phyloP scores from a whole-genome alignment of 179 eudicot genomes.

The Amaranthus tricolor region DNA sequence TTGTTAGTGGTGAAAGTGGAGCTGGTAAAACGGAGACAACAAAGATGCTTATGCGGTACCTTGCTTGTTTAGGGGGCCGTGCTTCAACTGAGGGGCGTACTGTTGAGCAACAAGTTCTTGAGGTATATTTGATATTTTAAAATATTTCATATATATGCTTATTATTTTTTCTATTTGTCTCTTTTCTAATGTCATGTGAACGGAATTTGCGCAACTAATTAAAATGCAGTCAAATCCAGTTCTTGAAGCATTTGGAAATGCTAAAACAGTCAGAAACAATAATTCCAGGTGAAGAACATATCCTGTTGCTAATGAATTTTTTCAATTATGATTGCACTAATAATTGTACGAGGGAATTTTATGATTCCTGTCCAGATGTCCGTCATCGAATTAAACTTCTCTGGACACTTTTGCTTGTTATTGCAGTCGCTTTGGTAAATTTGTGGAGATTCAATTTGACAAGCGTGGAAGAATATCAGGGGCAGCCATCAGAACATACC shows the following conservation, averaged over 20 bases:
- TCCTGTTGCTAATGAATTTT: conserved; percentile 14
- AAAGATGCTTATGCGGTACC: conserved; percentile 97
- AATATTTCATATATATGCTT: background rate
- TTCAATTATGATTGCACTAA: background rate
- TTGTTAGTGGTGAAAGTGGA: conserved; percentile 99
- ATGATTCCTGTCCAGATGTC: background rate
- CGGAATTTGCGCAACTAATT: conserved; percentile 10
- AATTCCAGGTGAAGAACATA: conserved; percentile 68
- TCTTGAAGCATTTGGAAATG: conserved; percentile 97
- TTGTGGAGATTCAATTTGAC: conserved; percentile 98
- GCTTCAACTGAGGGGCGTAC: conserved; percentile 96
- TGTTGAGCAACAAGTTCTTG: conserved; percentile 99
- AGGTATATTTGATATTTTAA: conserved; percentile 48
- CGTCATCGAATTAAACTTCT: conserved; percentile 20
- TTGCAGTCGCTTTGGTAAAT: conserved; percentile 97
- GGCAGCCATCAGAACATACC: conserved; percentile 97
- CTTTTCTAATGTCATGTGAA: background rate
- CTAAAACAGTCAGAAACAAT: conserved; percentile 92
- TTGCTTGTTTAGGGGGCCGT: conserved; percentile 95
- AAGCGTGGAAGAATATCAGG: conserved; percentile 98
- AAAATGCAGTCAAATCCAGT: conserved; percentile 92
- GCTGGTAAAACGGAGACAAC: conserved; percentile 99
- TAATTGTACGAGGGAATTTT: background rate
- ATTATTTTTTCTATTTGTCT: background rate
- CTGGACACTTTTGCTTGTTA: background rate